Percentiles rank a stretch among this genome's conserved stretches.
Conservation (phyloP, 192 early-diverging fungal genomes). For the Entomortierella parvispora region DNA sequence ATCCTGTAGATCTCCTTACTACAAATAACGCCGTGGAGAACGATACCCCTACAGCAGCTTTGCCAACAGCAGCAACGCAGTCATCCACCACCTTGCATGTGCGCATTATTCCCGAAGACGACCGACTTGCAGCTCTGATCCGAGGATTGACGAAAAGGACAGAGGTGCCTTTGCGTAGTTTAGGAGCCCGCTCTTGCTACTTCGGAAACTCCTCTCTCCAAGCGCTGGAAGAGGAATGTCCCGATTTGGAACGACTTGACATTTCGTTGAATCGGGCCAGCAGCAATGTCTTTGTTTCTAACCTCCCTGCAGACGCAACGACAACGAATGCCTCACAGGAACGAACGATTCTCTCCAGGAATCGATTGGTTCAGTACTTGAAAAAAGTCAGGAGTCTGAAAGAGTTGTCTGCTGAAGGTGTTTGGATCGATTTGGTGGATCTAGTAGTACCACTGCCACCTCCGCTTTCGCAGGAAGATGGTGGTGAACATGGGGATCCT, state of each 20-base stretch:
- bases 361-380: slow-evolving; percentile 14
- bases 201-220: slow-evolving; percentile 19
- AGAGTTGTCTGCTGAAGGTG: slow-evolving; percentile 23
- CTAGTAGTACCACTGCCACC: too few species aligned
- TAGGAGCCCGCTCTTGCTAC: slow-evolving; percentile 25
- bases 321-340: too few species aligned
- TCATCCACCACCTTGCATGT: too few species aligned
- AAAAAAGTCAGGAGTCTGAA: background rate
- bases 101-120: slow-evolving; percentile 1
- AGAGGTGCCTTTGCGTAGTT: slow-evolving; percentile 2
- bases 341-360: slow-evolving; percentile 5
- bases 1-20: too few species aligned
- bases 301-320: too few species aligned
- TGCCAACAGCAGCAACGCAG: too few species aligned
- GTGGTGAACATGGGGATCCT: too few species aligned
- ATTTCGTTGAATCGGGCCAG: slow-evolving; percentile 20
- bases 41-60: too few species aligned
- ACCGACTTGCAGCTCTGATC: slow-evolving; percentile 7
- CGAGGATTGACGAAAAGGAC: background rate
- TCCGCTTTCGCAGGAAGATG: too few species aligned
- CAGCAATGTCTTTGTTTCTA: too few species aligned
- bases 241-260: slow-evolving; percentile 23
- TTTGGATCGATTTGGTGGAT: slow-evolving; percentile 25
- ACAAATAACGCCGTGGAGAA: too few species aligned
- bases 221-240: background rate